Conservation (phyloP, 129 eudicot genomes). For the Gnaphalium uliginosum region DNA sequence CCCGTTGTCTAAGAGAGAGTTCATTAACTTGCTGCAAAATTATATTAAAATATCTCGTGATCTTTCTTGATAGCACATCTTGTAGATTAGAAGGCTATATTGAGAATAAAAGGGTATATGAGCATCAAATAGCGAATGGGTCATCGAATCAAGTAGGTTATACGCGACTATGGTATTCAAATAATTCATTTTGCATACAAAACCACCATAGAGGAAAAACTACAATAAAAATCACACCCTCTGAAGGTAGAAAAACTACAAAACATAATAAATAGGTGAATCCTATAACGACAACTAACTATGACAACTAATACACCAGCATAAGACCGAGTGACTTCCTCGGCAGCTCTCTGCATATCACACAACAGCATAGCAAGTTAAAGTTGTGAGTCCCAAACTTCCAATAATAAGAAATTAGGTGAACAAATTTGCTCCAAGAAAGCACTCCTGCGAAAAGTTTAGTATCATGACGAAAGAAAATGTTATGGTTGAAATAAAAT, state of each 20-base stretch:
- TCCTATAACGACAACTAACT: conserved; percentile 18
- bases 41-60: no score
- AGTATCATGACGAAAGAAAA: conserved; percentile 38
- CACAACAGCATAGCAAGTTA: conserved; percentile 49
- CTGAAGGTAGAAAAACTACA: neutral
- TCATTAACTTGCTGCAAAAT: no score
- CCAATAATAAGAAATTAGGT: conserved; percentile 57
- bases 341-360: conserved; percentile 42
- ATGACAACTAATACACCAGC: conserved; percentile 1
- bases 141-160: no score
- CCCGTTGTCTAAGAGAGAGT: no score
- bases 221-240: conserved; percentile 3
- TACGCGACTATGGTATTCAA: no score
- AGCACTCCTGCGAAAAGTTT: conserved; percentile 67
- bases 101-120: no score
- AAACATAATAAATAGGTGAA: conserved; percentile 7
- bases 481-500: conserved; percentile 30
- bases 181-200: no score
- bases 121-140: no score
- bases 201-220: neutral
- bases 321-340: neutral
- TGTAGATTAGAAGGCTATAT: no score
- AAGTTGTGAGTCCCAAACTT: conserved; percentile 51
- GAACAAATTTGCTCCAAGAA: conserved; percentile 58
- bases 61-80: no score